phyloP scores from a whole-genome alignment of 805 yeast genomes.

The Metschnikowia borealis region DNA sequence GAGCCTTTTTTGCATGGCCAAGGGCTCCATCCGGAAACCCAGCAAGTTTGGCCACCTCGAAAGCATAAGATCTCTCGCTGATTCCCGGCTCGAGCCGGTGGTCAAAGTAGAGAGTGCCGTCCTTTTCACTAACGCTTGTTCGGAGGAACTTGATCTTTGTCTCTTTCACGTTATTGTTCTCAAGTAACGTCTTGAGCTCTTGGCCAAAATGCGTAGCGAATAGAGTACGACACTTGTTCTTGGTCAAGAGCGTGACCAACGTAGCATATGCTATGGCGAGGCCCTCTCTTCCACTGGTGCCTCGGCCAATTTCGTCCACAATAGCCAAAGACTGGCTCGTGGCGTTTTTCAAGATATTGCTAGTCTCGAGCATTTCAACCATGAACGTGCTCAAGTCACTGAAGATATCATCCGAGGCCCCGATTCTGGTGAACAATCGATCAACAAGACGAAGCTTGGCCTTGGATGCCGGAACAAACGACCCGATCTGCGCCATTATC shows the following conservation, averaged over 20 bases:
- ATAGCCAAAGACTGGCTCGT: constrained; percentile 42
- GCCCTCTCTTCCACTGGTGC: constrained; percentile 71
- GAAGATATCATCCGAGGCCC: constrained; percentile 31
- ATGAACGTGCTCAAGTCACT: constrained; percentile 45
- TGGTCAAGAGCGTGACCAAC: constrained; percentile 48
- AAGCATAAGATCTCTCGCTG: constrained; percentile 71
- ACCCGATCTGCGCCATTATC: constrained; percentile 50
- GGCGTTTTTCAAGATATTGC: constrained; percentile 31
- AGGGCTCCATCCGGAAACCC: constrained; percentile 69
- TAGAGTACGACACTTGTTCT: constrained; percentile 64
- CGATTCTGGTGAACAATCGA: constrained; percentile 44
- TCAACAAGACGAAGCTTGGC: constrained; percentile 48
- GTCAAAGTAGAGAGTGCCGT: constrained; percentile 38
- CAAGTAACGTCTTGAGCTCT: constrained; percentile 37
- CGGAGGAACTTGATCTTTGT: constrained; percentile 25
- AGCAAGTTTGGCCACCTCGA: constrained; percentile 71
- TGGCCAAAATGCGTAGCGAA: constrained; percentile 82
- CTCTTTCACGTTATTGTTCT: constrained; percentile 25
- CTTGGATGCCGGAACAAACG: constrained; percentile 47
- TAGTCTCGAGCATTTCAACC: constrained; percentile 45
- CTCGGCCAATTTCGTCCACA: constrained; percentile 43
- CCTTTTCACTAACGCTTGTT: constrained; percentile 29
- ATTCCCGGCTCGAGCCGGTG: constrained; percentile 64
- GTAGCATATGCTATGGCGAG: constrained; percentile 81
- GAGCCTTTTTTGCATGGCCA: constrained; percentile 43